Conservation (phyloP, 2,329 filamentous ascomycete species). For the Rhexocercosporidium sp. region DNA sequence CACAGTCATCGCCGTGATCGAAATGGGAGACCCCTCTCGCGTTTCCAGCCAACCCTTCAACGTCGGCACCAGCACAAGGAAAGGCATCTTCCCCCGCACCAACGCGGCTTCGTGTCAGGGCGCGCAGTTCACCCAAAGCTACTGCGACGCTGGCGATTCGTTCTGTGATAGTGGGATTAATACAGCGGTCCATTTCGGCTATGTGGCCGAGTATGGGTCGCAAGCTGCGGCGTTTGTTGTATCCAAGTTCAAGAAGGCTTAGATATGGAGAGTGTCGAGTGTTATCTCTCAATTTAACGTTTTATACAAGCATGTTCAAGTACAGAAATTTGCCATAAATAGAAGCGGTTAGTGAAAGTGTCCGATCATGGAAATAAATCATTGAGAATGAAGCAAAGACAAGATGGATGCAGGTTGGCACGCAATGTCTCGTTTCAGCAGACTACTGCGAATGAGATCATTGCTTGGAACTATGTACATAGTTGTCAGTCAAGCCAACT, state of each 20-base stretch:
- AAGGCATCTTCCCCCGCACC: neutral
- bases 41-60: slow-evolving; percentile 37
- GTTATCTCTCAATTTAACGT: too few relatives aligned
- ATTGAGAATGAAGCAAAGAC: too few relatives aligned
- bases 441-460: too few relatives aligned
- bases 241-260: neutral
- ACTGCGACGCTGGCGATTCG: slow-evolving; percentile 17
- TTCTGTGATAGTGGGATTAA: slow-evolving; percentile 17
- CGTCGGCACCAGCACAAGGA: slow-evolving; percentile 32
- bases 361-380: too few relatives aligned
- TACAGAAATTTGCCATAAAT: too few relatives aligned
- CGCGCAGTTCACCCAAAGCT: slow-evolving; percentile 7
- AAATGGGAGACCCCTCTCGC: slow-evolving; percentile 42
- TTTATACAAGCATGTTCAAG: too few relatives aligned
- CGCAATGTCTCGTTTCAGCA: too few relatives aligned
- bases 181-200: slow-evolving; percentile 9
- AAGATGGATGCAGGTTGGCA: too few relatives aligned
- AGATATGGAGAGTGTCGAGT: too few relatives aligned
- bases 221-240: slow-evolving; percentile 16
- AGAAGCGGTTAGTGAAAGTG: too few relatives aligned
- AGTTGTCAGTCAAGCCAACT: too few relatives aligned
- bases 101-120: slow-evolving; percentile 5
- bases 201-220: slow-evolving; percentile 15
- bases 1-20: neutral
- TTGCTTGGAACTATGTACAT: too few relatives aligned